A percentile compares a stretch with the other conserved stretches of the same genome.
phyloP scores from a whole-genome alignment of 305 asterid species.

The Plantago rigida region DNA sequence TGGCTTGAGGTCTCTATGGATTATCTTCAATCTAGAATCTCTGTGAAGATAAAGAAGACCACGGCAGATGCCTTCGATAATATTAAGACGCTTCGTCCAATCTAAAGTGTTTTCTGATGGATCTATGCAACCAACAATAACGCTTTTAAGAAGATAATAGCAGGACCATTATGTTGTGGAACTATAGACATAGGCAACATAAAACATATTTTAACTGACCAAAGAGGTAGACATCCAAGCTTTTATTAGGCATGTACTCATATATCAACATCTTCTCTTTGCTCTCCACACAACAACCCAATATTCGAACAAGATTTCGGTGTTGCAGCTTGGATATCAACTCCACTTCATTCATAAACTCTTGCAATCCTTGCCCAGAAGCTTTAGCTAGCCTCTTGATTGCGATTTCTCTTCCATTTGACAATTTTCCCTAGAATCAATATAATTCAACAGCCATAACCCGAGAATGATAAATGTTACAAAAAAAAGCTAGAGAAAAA shows the following conservation, averaged over 20 bases:
- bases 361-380: conserved; percentile 39
- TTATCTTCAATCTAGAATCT: conserved; percentile 39
- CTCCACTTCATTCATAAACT: conserved; percentile 46
- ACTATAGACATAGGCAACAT: neutral
- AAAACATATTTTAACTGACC: conserved; percentile 25
- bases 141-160: neutral
- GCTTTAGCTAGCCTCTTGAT: conserved; percentile 43
- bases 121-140: conserved; percentile 13
- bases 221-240: conserved; percentile 41
- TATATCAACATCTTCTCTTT: conserved; percentile 44
- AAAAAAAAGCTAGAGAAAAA: neutral
- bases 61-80: conserved; percentile 41
- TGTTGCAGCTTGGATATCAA: conserved; percentile 49
- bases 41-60: conserved; percentile 47
- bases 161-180: no score
- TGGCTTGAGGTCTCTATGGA: conserved; percentile 37
- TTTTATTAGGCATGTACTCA: conserved; percentile 38
- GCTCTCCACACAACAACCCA: conserved; percentile 44
- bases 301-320: conserved; percentile 41
- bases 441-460: neutral
- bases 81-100: conserved; percentile 33
- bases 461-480: neutral
- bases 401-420: conserved; percentile 34
- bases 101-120: conserved; percentile 28
- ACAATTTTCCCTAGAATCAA: conserved; percentile 31